Conservation (phyloP, 164 flowering plant species). For the grape (Vitis vinifera) region ASM3070453v1 NC_081819.1:22501501-22502000, state of each 20-base stretch:
- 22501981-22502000: constrained; percentile 50
- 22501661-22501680: no score
- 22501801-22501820: constrained; percentile 75
- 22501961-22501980: constrained; percentile 73
- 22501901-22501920: neutral
- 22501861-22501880: neutral
- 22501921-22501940: constrained; percentile 11
- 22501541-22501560: neutral
- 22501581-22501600: no score
- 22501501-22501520: neutral
- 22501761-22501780: neutral
- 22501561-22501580: no score
- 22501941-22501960: constrained; percentile 37
- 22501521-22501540: neutral
- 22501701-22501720: no score
- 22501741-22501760: neutral
- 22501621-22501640: no score
- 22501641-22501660: no score
- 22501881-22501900: constrained; percentile 1
- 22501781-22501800: constrained; percentile 28
- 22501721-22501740: no score
- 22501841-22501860: constrained; percentile 75
- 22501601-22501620: no score
- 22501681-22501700: no score
- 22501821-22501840: constrained; percentile 50